Evolutionary conservation across 306 rosid species (phyloP).

Genomic region (Vigna nakashimae): DNA sequence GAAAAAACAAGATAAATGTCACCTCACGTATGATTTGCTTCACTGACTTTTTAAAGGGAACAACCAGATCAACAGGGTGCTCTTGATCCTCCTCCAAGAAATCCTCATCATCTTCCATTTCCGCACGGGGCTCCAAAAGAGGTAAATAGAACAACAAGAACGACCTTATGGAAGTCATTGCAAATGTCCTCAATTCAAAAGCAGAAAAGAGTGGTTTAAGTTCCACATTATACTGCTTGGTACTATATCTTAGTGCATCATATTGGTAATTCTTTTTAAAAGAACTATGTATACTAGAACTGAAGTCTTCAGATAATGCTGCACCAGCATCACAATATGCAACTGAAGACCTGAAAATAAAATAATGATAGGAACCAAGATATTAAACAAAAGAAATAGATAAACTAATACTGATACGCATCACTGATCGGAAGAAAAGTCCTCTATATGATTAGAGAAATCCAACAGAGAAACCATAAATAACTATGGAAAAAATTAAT

Average conservation of each 20-base stretch:
- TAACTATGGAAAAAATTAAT: too few species aligned
- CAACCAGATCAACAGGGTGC: slow-evolving; percentile 52
- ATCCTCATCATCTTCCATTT: slow-evolving; percentile 77
- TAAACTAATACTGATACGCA: too few species aligned
- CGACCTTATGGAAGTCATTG: slow-evolving; percentile 73
- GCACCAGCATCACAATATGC: slow-evolving; percentile 86
- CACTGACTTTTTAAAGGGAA: slow-evolving; percentile 82
- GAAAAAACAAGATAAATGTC: slow-evolving; percentile 30
- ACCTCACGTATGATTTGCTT: slow-evolving; percentile 92
- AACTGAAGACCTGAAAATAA: slow-evolving; percentile 69
- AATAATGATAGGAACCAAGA: not conserved
- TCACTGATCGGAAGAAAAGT: too few species aligned
- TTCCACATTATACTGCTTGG: slow-evolving; percentile 74
- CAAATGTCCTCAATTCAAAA: slow-evolving; percentile 63
- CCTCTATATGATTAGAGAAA: too few species aligned
- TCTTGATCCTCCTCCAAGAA: slow-evolving; percentile 60
- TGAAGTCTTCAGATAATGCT: slow-evolving; percentile 62
- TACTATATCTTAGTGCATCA: slow-evolving; percentile 55
- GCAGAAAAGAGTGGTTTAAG: slow-evolving; percentile 87
- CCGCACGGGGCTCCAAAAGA: slow-evolving; percentile 80
- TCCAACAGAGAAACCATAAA: too few species aligned
- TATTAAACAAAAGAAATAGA: too few species aligned
- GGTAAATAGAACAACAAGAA: slow-evolving; percentile 80
- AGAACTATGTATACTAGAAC: slow-evolving; percentile 57
- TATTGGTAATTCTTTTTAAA: slow-evolving; percentile 47